Evolutionary conservation across 2,329 filamentous ascomycete species (phyloP).

Genomic region (Ascochyta rabiei): DNA sequence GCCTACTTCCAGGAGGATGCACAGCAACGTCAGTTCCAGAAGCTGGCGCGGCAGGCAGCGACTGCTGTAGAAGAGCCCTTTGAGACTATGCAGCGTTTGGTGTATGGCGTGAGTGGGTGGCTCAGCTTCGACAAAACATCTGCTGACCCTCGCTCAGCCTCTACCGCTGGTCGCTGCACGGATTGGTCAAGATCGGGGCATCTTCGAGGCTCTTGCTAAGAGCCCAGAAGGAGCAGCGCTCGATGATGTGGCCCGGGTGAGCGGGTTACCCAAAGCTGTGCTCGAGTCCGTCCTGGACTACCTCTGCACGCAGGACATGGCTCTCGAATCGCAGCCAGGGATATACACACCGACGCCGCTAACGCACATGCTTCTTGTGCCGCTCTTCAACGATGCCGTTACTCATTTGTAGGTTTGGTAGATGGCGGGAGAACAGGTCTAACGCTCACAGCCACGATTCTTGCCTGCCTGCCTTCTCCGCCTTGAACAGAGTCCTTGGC

Average conservation of each 20-base stretch:
- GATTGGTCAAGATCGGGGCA: slow-evolving; percentile 4
- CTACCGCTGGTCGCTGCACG: slow-evolving; percentile 10
- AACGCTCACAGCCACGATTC: slow-evolving; percentile 5
- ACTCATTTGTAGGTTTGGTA: slow-evolving; percentile 6
- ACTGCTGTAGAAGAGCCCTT: slow-evolving; percentile 4
- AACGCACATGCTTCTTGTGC: slow-evolving; percentile 10
- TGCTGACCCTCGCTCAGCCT: slow-evolving; percentile 3
- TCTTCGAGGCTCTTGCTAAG: slow-evolving; percentile 1
- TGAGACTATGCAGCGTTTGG: slow-evolving; percentile 10
- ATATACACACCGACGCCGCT: neutral
- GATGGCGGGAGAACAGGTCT: neutral
- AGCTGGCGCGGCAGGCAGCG: neutral
- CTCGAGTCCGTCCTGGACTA: slow-evolving; percentile 7
- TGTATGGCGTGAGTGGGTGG: slow-evolving; percentile 12
- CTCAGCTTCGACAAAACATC: neutral
- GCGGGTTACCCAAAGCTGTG: neutral
- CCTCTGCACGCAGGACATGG: slow-evolving; percentile 4
- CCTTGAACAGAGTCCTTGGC: neutral
- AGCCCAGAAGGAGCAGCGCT: neutral
- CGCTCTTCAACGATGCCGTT: slow-evolving; percentile 9
- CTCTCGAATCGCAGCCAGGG: neutral
- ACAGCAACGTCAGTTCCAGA: slow-evolving; percentile 8
- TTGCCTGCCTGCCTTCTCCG: slow-evolving; percentile 3
- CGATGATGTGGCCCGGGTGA: neutral
- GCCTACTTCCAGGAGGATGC: slow-evolving; percentile 6